Conservation (phyloP, 2,329 filamentous ascomycete species). For the Aspergillus bombycis region DNA sequence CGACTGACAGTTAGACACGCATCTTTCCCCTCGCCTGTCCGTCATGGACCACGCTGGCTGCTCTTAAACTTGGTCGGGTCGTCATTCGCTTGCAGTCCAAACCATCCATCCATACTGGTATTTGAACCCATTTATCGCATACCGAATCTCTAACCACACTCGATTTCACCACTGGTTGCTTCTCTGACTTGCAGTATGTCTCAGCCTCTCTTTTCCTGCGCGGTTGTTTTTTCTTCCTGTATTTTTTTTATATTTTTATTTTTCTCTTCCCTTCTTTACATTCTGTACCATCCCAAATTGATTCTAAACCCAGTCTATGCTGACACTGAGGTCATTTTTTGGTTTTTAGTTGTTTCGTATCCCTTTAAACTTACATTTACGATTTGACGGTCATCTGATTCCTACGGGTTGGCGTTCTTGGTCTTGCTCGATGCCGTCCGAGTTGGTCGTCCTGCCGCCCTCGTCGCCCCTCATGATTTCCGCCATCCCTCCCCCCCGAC, state of each 20-base stretch:
- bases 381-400: not conserved
- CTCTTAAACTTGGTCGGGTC: constrained; percentile 16
- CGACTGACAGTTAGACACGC: constrained; percentile 13
- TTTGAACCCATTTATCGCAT: constrained; percentile 6
- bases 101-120: not conserved
- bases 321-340: not conserved
- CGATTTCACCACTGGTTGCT: not conserved
- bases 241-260: constrained; percentile 6
- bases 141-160: not conserved
- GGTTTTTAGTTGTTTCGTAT: not conserved
- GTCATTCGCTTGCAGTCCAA: constrained; percentile 11
- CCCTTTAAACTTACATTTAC: not conserved
- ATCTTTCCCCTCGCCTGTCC: constrained; percentile 14
- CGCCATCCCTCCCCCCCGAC: constrained; percentile 34
- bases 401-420: not conserved
- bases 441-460: constrained; percentile 13
- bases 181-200: constrained; percentile 13
- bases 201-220: constrained; percentile 7
- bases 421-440: constrained; percentile 18
- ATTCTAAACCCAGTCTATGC: not conserved
- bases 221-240: constrained; percentile 10
- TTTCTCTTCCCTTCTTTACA: not conserved
- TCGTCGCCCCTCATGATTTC: constrained; percentile 31
- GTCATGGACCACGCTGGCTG: constrained; percentile 31
- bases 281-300: not conserved